These are phyloP conservation scores for Paracoccidioides brasiliensis DNA, from an alignment of 2,329 filamentous ascomycete genomes.

Conservation along the genomic window DNA sequence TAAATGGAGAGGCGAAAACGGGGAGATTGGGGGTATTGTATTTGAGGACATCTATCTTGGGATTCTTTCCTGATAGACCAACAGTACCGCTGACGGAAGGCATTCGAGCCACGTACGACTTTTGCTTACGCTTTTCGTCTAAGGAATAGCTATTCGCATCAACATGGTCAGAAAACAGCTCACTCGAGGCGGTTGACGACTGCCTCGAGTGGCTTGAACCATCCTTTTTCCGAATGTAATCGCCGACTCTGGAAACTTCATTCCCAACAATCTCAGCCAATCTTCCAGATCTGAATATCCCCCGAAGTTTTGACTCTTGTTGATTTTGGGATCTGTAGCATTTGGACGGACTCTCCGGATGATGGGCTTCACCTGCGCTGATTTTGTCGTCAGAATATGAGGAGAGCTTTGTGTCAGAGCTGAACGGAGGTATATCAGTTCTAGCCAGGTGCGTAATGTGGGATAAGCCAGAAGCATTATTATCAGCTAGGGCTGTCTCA, in stretches of 20 bases:
- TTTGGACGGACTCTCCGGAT: slow-evolving; percentile 10
- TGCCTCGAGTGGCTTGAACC: slow-evolving; percentile 27
- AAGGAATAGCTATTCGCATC: slow-evolving; percentile 34
- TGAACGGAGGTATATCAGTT: neutral
- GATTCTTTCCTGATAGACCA: slow-evolving; percentile 20
- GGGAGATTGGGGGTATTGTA: slow-evolving; percentile 37
- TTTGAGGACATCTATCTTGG: slow-evolving; percentile 24
- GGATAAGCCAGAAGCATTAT: neutral
- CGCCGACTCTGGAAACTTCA: slow-evolving; percentile 49
- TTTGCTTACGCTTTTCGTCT: slow-evolving; percentile 19
- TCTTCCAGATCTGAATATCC: slow-evolving; percentile 64
- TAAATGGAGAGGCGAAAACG: slow-evolving; percentile 38
- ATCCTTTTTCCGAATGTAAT: slow-evolving; percentile 48
- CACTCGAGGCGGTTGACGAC: slow-evolving; percentile 33
- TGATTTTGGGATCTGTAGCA: slow-evolving; percentile 18
- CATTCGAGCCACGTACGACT: slow-evolving; percentile 19
- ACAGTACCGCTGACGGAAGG: slow-evolving; percentile 25
- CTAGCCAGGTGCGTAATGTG: neutral
- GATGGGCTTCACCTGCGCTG: neutral
- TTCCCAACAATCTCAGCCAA: slow-evolving; percentile 60
- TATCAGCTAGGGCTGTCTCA: neutral
- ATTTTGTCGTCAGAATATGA: neutral
- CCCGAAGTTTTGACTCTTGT: slow-evolving; percentile 49
- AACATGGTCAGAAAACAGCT: slow-evolving; percentile 33
- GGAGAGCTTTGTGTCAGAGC: neutral